Conservation (phyloP, 2,329 filamentous ascomycete species). For the Cladophialophora bantiana region DNA sequence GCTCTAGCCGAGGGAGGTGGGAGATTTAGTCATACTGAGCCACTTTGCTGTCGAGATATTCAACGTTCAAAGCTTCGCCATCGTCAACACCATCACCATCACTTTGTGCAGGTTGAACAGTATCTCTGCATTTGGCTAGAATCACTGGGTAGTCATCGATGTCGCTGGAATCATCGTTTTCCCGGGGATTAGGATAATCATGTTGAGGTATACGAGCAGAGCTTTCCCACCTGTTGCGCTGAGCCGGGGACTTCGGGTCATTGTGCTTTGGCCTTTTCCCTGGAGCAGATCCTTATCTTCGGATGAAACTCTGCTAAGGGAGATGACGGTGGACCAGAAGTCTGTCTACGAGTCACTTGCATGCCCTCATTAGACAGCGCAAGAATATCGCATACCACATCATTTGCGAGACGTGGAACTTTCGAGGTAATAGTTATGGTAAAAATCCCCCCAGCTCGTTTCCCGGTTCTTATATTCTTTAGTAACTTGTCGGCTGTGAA, state of each 20-base stretch:
- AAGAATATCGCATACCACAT: background rate
- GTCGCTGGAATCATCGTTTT: background rate
- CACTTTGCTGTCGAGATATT: constrained; percentile 9
- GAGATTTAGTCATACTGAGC: constrained; percentile 18
- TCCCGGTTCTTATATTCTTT: constrained; percentile 1
- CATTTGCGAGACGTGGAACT: background rate
- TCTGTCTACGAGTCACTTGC: background rate
- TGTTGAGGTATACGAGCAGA: no score
- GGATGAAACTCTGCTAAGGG: background rate
- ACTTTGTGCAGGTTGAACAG: no score
- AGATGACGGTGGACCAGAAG: background rate
- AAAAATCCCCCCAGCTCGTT: constrained; percentile 1
- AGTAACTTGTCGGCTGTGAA: background rate
- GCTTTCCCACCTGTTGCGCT: no score
- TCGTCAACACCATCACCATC: no score
- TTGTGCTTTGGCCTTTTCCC: background rate
- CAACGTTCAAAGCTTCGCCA: constrained; percentile 1
- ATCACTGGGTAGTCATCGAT: background rate
- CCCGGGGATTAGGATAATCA: background rate
- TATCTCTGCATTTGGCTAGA: background rate
- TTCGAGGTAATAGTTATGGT: constrained; percentile 1
- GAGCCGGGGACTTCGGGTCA: background rate
- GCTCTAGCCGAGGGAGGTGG: constrained; percentile 18
- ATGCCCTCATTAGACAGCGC: background rate
- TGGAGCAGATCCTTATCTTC: constrained; percentile 8